These are phyloP conservation scores for Hypoxylon sp. DNA, from an alignment of 2,329 filamentous ascomycete genomes.

Conservation along the genomic window DNA sequence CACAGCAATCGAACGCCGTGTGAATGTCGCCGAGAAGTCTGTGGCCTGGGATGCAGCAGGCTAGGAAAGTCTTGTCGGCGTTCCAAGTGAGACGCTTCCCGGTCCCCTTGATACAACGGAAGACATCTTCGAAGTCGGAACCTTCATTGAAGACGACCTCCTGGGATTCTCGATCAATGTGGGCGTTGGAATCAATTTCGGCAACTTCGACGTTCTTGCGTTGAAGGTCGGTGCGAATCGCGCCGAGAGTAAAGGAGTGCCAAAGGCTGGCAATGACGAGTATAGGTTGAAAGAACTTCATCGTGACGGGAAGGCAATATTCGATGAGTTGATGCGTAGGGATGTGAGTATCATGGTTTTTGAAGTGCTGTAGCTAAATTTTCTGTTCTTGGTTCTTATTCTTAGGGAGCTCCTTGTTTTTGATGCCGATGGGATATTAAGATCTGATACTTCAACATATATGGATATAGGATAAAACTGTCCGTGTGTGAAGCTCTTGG, in stretches of 20 bases:
- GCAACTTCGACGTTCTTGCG: conserved; percentile 25
- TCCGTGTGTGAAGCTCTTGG: not conserved
- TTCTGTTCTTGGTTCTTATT: no score
- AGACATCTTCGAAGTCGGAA: conserved; percentile 19
- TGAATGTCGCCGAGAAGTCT: conserved; percentile 14
- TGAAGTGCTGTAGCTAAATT: no score
- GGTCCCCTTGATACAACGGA: conserved; percentile 7
- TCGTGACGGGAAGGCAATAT: conserved; percentile 1
- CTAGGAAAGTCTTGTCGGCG: conserved; percentile 11
- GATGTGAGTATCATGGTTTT: not conserved
- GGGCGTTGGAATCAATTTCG: conserved; percentile 17
- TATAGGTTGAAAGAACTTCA: not conserved
- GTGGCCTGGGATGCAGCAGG: conserved; percentile 18
- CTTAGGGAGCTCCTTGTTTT: no score
- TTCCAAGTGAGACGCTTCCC: conserved; percentile 19
- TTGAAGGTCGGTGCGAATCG: conserved; percentile 17
- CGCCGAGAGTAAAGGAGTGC: conserved; percentile 11
- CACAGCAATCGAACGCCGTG: conserved; percentile 25
- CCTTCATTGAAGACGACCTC: conserved; percentile 17
- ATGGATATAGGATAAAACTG: no score
- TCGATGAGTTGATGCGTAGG: not conserved
- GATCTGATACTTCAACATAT: no score
- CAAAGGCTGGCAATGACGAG: conserved; percentile 1
- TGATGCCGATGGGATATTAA: no score
- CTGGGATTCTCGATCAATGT: conserved; percentile 17